Evolutionary conservation across 2,329 filamentous ascomycete genomes (phyloP).

Genomic region (Xylaria sp.): DNA sequence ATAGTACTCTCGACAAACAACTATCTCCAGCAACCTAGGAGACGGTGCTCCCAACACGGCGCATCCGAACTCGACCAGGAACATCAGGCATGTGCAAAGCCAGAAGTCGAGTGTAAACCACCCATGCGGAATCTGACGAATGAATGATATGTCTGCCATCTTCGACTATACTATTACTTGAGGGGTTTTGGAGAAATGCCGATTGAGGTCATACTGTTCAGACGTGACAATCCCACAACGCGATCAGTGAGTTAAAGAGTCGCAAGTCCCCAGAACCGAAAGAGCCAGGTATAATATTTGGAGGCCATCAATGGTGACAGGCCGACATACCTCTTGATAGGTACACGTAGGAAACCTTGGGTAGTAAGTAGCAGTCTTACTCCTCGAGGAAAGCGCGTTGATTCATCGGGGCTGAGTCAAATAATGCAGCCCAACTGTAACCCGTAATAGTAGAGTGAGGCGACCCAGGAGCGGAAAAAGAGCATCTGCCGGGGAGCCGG

Average conservation of each 20-base stretch:
- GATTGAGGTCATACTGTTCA: background rate
- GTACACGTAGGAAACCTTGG: background rate
- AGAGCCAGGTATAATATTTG: background rate
- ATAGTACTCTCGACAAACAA: conserved; percentile 19
- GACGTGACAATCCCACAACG: background rate
- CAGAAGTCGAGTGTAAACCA: conserved; percentile 14
- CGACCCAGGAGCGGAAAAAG: background rate
- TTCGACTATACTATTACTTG: background rate
- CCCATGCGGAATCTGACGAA: background rate
- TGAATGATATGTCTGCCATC: background rate
- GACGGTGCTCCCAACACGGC: conserved; percentile 15
- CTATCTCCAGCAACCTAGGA: conserved; percentile 18
- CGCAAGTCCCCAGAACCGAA: background rate
- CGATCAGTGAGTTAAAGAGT: background rate
- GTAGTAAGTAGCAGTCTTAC: background rate
- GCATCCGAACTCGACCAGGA: conserved; percentile 22
- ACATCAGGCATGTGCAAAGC: conserved; percentile 19
- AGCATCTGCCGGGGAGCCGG: background rate
- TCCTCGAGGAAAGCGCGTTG: background rate
- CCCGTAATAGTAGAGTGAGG: background rate
- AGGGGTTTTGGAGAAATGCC: background rate
- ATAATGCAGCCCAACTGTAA: background rate
- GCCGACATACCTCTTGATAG: background rate
- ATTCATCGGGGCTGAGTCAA: background rate
- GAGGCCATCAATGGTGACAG: background rate